Evolutionary conservation across 1,284 basidiomycete genomes (phyloP), one percentile per base, ranked within the genome.

Genomic region (Ceratobasidium sp.): DNA sequence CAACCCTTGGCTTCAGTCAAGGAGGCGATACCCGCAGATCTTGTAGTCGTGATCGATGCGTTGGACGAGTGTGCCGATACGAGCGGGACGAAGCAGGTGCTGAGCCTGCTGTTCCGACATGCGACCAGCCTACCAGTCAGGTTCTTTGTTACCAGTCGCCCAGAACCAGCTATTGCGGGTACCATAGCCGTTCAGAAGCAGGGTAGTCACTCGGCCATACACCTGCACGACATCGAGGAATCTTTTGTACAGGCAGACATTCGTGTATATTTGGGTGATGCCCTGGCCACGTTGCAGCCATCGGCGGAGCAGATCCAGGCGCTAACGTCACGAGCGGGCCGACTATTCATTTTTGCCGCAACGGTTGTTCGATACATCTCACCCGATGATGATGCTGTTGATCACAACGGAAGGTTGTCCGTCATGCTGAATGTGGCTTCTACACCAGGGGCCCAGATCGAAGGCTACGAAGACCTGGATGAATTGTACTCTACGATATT

Each of bases 211-310:
- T 45, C 56, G 2, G 15, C 45, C 12, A n/a, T 43, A 17, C 56
- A 58, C 42, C 62, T 70, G 5, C 69, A 70, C 54, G 69, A 70
- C 38, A 40, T 70, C 15, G 70, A 71, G 40, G 25, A 29, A 27
- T 71, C 70, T 12, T 32, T 71, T 8, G 67, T 69, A 8, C 38
- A 68, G 25, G 56, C 54, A 2, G 70, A 71, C 38, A 71, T 71
- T 4, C 10, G 43, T 13, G 40, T 42, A n/a, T 71, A 69, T 45
- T 38, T 71, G 3, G 22, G 50, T 8, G 25, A 52, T 13, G 20
- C 31, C 31, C 57, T 71, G 17, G 58, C 25, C 3, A 12, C 56
- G 1, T 31, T 68, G 15, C 10, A 10, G 13, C 20, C 38, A 15
- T 20, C 56, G 5, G 31, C 45, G 27, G 20, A 45, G 5, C 35